Base-by-base conservation (phyloP, 108 stramenopile genomes). In the Pseudonitzschia multiseries region DNA sequence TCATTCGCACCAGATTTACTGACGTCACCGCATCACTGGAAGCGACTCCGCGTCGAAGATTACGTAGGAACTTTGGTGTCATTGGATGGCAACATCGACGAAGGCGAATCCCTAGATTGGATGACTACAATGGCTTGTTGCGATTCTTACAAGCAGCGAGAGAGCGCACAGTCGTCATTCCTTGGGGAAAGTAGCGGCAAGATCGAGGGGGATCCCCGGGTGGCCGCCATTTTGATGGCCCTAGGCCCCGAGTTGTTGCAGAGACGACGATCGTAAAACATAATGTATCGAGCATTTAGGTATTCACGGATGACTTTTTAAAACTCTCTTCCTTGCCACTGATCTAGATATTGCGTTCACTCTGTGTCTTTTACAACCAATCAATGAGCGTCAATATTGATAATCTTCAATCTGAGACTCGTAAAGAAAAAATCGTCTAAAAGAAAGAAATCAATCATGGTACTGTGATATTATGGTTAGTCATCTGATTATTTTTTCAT, bases 41-140 rank as follows among this genome's bases (percentile, higher is more conserved):
- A 91, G 67, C 76, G 88, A 14, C 81, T 95, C 83, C 71, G 79
- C 28, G 87, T 82, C 18, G 91, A 92, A 24, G 90, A 91, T 24
- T 95, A 92, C 72, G 93, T 87, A 18, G 70, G 69, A 32, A 81
- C 79, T n/a, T 43, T 87, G 64, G 87, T 92, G 0, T 74, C 83
- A 33, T 70, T 87, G 31, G 84, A 92, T 75, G 93, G 90, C n/a
- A 81, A 82, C 18, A 79, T 89, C 44, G 91, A 92, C 43, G 91
- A 92, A 66, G 91, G 91, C 4, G 93, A 95, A 75, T 88, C 88
- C 17, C 83, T 79, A 56, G 88, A 89, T n/a, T 95, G 93, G 93
- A 89, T 95, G 88, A 87, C 84, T 27, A 87, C 84, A 36, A 87
- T 91, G 87, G 84, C 86, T 21, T 91, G 91, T 71, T 95, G 93